A percentile compares a stretch with the other conserved stretches of the same genome.
phyloP scores from a whole-genome alignment of 129 eudicot genomes.

The Kitagawia praeruptora region DNA sequence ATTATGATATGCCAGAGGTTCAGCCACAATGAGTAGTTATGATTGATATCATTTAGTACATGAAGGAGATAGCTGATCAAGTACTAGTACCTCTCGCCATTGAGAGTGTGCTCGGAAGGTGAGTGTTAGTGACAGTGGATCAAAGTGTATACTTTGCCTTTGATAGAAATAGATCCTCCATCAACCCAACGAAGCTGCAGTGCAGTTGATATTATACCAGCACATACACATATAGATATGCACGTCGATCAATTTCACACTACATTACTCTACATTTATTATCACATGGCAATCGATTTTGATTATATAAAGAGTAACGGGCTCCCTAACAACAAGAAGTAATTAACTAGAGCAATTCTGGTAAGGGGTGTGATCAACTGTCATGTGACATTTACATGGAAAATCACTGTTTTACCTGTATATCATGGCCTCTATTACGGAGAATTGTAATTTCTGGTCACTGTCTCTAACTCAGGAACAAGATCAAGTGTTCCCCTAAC shows the following conservation, averaged over 20 bases:
- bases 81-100: conserved; percentile 33
- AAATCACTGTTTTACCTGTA: not conserved
- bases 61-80: not conserved
- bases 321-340: too few relatives aligned
- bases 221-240: too few relatives aligned
- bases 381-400: too few relatives aligned
- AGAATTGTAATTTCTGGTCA: not conserved
- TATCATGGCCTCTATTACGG: not conserved
- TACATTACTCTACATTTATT: not conserved
- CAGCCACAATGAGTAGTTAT: too few relatives aligned
- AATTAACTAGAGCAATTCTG: too few relatives aligned
- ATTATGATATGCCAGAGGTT: too few relatives aligned
- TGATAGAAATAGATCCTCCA: not conserved
- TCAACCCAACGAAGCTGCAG: not conserved
- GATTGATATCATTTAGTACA: too few relatives aligned
- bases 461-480: not conserved
- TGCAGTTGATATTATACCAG: too few relatives aligned
- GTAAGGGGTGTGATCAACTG: too few relatives aligned
- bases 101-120: conserved; percentile 53
- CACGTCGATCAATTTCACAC: not conserved
- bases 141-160: not conserved
- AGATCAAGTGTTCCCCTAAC: not conserved
- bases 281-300: too few relatives aligned
- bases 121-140: conserved; percentile 48
- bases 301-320: too few relatives aligned